A percentile compares a stretch with the other conserved stretches of the same genome.
Evolutionary conservation across 768 basidiomycete species (phyloP).

Genomic region (Tulasnella sp.): DNA sequence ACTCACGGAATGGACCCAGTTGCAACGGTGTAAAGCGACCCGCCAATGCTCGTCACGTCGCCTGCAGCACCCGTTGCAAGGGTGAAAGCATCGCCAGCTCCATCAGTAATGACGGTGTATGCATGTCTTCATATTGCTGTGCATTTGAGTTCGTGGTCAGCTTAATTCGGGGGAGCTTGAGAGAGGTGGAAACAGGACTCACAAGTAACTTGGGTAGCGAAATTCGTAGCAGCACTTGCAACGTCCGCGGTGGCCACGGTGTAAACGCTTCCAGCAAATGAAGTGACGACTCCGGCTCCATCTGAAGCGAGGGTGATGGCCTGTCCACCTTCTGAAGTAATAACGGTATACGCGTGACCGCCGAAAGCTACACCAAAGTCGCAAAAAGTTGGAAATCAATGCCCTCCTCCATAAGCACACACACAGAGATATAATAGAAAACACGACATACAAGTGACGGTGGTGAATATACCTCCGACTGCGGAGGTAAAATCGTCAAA

Average conservation of each 20-base stretch:
- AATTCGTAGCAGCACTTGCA: slow-evolving; percentile 11
- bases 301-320: slow-evolving; percentile 52
- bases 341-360: slow-evolving; percentile 46
- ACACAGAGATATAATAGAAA: too few species aligned
- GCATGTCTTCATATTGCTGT: background rate
- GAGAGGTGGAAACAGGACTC: background rate
- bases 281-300: slow-evolving; percentile 34
- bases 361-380: slow-evolving; percentile 39
- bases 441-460: slow-evolving; percentile 24
- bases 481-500: slow-evolving; percentile 17
- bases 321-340: slow-evolving; percentile 51
- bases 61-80: slow-evolving; percentile 15
- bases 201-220: slow-evolving; percentile 6
- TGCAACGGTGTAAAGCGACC: background rate
- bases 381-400: too few species aligned
- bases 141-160: background rate
- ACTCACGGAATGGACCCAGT: slow-evolving; percentile 7
- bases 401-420: too few species aligned
- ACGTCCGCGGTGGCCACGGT: slow-evolving; percentile 35
- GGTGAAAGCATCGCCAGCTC: slow-evolving; percentile 13
- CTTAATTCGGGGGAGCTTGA: background rate
- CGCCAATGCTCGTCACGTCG: background rate
- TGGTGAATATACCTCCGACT: slow-evolving; percentile 30
- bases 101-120: slow-evolving; percentile 11
- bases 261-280: slow-evolving; percentile 47